Percentiles rank a stretch among this genome's conserved stretches.
These are phyloP conservation scores for Sclerotinia borealis DNA, from an alignment of 2,329 filamentous ascomycete genomes.

Conservation along the genomic window DNA sequence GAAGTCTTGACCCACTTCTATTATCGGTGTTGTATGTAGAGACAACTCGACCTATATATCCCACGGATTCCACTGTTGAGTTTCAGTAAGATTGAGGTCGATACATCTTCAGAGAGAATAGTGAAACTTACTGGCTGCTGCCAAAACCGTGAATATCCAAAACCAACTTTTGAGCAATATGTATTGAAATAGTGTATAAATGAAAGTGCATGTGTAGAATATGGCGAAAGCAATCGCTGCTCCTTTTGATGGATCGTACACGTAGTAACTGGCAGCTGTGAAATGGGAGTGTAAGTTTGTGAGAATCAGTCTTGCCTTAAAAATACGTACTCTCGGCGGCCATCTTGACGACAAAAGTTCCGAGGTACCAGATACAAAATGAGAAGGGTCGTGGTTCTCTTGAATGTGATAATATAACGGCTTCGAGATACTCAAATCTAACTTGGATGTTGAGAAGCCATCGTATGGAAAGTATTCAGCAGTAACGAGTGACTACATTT, in stretches of 20 bases:
- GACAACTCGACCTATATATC: slow-evolving; percentile 9
- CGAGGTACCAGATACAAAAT: neutral
- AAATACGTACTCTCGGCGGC: neutral
- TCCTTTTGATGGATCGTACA: slow-evolving; percentile 9
- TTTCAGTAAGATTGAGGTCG: neutral
- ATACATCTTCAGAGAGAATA: neutral
- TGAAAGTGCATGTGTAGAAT: slow-evolving; percentile 3
- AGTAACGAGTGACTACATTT: neutral
- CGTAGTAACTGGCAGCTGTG: slow-evolving; percentile 2
- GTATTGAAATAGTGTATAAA: slow-evolving; percentile 6
- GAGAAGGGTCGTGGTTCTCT: neutral
- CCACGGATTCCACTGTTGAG: slow-evolving; percentile 10
- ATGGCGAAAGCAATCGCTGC: slow-evolving; percentile 12
- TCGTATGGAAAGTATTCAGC: too few relatives aligned
- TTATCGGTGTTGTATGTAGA: neutral
- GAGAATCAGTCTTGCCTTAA: neutral
- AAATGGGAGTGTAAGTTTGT: neutral
- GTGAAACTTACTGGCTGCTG: slow-evolving; percentile 8
- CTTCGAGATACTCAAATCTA: neutral
- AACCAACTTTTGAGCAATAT: slow-evolving; percentile 13
- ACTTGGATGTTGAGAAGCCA: neutral
- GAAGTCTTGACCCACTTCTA: neutral
- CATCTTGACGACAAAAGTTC: neutral
- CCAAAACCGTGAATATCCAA: slow-evolving; percentile 15
- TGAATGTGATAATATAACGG: neutral